A percentile compares a stretch with the other conserved stretches of the same genome.
These are phyloP conservation scores for Echeveria elegans DNA, from an alignment of 164 flowering plant species.

Conservation along the genomic window DNA sequence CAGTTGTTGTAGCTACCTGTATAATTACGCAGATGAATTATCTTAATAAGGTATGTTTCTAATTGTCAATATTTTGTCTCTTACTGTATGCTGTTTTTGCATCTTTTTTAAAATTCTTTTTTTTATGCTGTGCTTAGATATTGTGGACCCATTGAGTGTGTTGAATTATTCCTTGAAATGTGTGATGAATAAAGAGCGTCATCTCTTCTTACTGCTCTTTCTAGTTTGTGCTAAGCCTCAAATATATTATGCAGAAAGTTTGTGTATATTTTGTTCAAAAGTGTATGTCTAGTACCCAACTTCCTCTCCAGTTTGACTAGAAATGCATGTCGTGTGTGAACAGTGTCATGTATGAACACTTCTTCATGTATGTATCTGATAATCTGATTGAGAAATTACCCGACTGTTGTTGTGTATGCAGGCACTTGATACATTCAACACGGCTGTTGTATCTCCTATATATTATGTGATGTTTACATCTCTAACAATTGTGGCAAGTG, in stretches of 20 bases:
- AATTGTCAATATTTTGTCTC: neutral
- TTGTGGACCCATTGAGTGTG: neutral
- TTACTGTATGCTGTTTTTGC: neutral
- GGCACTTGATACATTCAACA: slow-evolving; percentile 90
- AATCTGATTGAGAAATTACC: neutral
- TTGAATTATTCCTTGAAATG: neutral
- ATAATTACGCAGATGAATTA: slow-evolving; percentile 58
- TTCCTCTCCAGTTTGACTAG: neutral
- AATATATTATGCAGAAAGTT: neutral
- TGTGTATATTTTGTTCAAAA: neutral
- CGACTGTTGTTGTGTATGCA: slow-evolving; percentile 22
- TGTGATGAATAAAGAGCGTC: neutral
- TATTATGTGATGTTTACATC: slow-evolving; percentile 80
- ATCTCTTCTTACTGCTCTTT: neutral
- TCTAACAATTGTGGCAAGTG: slow-evolving; percentile 76
- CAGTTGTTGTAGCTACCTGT: slow-evolving; percentile 34
- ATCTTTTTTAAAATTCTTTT: too few species aligned
- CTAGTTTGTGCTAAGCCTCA: neutral
- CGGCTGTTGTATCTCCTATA: slow-evolving; percentile 86
- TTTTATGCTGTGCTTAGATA: neutral
- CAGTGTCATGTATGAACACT: neutral
- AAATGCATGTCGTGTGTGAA: neutral
- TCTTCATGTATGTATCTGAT: neutral
- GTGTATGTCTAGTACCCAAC: neutral
- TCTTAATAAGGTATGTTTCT: slow-evolving; percentile 41